These are phyloP conservation scores for Pseudogymnoascus sp. DNA, from an alignment of 2,329 filamentous ascomycete genomes.

Conservation along the genomic window DNA sequence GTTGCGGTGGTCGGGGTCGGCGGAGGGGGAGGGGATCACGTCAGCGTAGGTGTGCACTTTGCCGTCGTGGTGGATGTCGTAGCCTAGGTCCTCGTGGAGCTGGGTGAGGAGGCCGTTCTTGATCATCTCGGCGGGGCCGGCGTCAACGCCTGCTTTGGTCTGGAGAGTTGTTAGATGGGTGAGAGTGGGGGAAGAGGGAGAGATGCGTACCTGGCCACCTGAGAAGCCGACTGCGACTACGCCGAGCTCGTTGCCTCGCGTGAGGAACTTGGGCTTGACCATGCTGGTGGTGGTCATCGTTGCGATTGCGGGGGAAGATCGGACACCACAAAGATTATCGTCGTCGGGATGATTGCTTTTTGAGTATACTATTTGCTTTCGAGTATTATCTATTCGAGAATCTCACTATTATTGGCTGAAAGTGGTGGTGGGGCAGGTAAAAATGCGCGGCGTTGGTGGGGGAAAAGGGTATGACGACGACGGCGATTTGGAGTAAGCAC, in stretches of 20 bases:
- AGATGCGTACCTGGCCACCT: constrained; percentile 68
- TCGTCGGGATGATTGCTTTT: background rate
- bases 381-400: background rate
- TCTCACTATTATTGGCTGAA: background rate
- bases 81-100: constrained; percentile 76
- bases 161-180: constrained; percentile 29
- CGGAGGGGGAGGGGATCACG: constrained; percentile 59
- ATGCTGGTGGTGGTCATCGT: constrained; percentile 27
- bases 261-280: constrained; percentile 59
- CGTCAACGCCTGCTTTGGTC: constrained; percentile 88
- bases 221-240: constrained; percentile 95
- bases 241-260: constrained; percentile 70
- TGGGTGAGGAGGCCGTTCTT: constrained; percentile 78
- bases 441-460: background rate
- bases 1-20: constrained; percentile 70
- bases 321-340: background rate
- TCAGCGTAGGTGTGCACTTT: constrained; percentile 75
- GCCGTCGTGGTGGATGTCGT: constrained; percentile 77
- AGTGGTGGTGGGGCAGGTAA: background rate
- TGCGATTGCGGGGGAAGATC: background rate
- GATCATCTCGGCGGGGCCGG: constrained; percentile 80
- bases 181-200: background rate
- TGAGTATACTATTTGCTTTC: background rate
- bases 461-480: background rate
- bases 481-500: background rate